Evolutionary conservation across 1,284 basidiomycete species (phyloP), one percentile per base, ranked within the genome.

Genomic region (Cryptococcus depauperatus): DNA sequence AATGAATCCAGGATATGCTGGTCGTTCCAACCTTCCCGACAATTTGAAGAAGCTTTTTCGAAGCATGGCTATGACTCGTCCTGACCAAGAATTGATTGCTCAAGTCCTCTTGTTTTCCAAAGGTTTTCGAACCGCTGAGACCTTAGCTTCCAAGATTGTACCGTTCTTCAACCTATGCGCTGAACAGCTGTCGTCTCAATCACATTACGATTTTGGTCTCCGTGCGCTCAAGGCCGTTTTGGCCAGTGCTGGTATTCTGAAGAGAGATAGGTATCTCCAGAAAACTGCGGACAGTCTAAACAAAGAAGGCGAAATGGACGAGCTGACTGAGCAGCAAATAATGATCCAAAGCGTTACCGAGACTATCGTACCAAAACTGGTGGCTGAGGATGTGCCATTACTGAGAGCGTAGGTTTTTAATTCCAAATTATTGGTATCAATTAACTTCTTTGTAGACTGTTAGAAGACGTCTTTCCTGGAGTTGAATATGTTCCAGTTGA

Each of bases 71-170:
- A 99, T 99, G 95, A 96, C 95, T 2, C 83, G 89, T 43, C 95
- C 95, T 23, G 95, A 98, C 70, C 83, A 91, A 47, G 91, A 97
- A 69, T 83, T 97, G 42, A 99, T 99, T 58, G 95, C 95, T 2
- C 95, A 99, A 72, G 96, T 99, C 59, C 90, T 98, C 84, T 75
- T 99, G 44, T 98, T 97, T 76, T 97, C 95, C 13, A 95, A 98
- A 74, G 96, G 96, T 54, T 98, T 99, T 80, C 82, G 93, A 28
- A 92, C 89, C 5, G 95, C 96, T 4, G 95, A 97, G 69, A 83
- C 81, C 0, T 79, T 99, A 5, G 95, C 95, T 0, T 89, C 88
- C 47, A 97, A 98, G 73, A 86, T 99, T 47, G 93, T 99, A 13
- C 95, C 93, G 0, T 97, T 99, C 77, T 99, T 98, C 79, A 95